A percentile compares a stretch with the other conserved stretches of the same genome.
Conservation (phyloP, 2,329 filamentous ascomycete species). For the Talaromyces verruculosus region DNA sequence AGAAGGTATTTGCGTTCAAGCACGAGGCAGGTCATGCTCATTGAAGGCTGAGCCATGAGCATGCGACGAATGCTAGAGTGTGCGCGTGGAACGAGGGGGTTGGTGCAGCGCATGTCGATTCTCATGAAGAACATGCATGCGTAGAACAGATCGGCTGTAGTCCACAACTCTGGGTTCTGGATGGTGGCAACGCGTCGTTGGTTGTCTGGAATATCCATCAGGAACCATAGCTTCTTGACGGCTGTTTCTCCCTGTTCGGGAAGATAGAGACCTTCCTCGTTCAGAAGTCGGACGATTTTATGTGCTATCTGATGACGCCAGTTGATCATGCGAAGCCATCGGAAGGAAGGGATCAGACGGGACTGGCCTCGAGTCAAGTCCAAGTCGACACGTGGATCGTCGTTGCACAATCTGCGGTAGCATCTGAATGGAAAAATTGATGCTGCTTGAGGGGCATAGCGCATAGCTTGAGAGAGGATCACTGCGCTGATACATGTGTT, state of each 20-base stretch:
- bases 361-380: slow-evolving; percentile 34
- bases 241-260: slow-evolving; percentile 50
- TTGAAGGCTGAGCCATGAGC: slow-evolving; percentile 59
- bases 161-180: slow-evolving; percentile 55
- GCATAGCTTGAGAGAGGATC: slow-evolving; percentile 56
- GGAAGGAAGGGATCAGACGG: slow-evolving; percentile 61
- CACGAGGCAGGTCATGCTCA: slow-evolving; percentile 60
- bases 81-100: slow-evolving; percentile 59
- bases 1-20: slow-evolving; percentile 59
- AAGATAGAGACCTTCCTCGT: slow-evolving; percentile 57
- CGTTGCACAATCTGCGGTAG: slow-evolving; percentile 59
- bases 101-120: slow-evolving; percentile 67
- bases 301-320: slow-evolving; percentile 57
- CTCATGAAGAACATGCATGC: slow-evolving; percentile 68
- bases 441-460: slow-evolving; percentile 57
- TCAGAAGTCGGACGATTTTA: slow-evolving; percentile 64
- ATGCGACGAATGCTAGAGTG: slow-evolving; percentile 55
- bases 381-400: slow-evolving; percentile 53
- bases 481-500: slow-evolving; percentile 60
- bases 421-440: slow-evolving; percentile 61
- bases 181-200: slow-evolving; percentile 56
- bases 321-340: slow-evolving; percentile 67
- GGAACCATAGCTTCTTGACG: slow-evolving; percentile 69
- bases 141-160: slow-evolving; percentile 60
- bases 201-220: slow-evolving; percentile 66